Evolutionary conservation across 2,329 filamentous ascomycete genomes (phyloP).

Genomic region (Clathrospora elynae): DNA sequence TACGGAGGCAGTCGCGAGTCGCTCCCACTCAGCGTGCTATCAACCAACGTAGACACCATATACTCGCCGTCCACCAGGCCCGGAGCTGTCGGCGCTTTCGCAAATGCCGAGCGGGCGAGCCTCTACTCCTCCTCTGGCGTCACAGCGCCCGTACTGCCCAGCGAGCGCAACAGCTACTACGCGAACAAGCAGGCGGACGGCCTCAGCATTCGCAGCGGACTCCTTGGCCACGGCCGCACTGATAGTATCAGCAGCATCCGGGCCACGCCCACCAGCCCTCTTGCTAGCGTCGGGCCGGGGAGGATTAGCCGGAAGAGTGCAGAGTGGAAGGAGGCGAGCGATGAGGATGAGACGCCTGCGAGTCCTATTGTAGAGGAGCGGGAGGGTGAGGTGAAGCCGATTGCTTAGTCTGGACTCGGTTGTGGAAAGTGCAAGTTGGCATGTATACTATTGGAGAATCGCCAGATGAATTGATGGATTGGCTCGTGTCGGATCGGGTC

Average conservation of each 20-base stretch:
- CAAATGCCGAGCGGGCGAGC: conserved; percentile 71
- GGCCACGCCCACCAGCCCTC: conserved; percentile 59
- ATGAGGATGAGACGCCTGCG: conserved; percentile 30
- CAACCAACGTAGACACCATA: conserved; percentile 64
- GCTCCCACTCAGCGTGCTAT: conserved; percentile 77
- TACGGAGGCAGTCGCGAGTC: conserved; percentile 83
- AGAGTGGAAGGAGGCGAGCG: conserved; percentile 45
- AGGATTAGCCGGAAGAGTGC: conserved; percentile 42
- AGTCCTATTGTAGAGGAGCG: conserved; percentile 16
- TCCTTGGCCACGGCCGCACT: conserved; percentile 75
- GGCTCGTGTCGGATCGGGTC: too few species aligned
- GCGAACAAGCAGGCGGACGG: conserved; percentile 67
- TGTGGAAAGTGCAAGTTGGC: too few species aligned
- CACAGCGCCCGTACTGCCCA: conserved; percentile 64
- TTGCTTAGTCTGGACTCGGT: not conserved
- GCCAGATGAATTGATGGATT: too few species aligned
- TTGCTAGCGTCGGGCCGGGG: conserved; percentile 57
- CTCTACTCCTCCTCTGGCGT: conserved; percentile 78
- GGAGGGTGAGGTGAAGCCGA: conserved; percentile 11
- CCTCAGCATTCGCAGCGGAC: conserved; percentile 77
- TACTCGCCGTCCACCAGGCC: conserved; percentile 59
- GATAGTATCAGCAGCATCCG: conserved; percentile 81
- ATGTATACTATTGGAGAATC: too few species aligned
- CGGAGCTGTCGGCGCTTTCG: conserved; percentile 57
- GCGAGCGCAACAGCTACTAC: conserved; percentile 83